Base-by-base conservation (phyloP, 2,329 filamentous ascomycete genomes). In the Pseudonectria foliicola region DNA sequence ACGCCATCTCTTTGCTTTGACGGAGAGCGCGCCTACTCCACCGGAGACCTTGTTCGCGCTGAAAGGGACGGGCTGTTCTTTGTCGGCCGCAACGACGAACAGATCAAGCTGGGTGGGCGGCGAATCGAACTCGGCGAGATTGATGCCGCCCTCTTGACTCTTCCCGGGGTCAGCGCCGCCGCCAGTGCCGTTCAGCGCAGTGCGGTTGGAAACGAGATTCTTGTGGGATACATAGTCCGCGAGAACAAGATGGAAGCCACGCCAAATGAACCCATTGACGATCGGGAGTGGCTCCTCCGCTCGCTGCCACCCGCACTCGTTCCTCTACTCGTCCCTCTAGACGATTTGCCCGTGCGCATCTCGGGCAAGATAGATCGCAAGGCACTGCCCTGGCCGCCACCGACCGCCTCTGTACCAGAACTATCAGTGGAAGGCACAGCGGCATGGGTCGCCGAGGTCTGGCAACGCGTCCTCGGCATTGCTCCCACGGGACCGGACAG, bases 51-150 rank as follows among this genome's bases (percentile, higher is more conserved):
- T 18, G 49, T 53, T 3, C 39, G 45, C 14, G 46, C 48, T 15
- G 46, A 49, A 15, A 37, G 14, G 7, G 33, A 46, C 3, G 50
- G 50, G 6, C 38, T 43, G 10, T 25, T 50, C 15, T 52, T 48
- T 15, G 31, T 52, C 11, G 50, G 53, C 15, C 49, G 52, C 6
- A 50, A 50, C 24, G 51, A 56, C 29, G 33, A 46, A n/a, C 50
- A 55, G 31, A 48, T 54, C 35, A 56, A 56, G 39, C 42, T 56
- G 14, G 48, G 47, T 4, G 52, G 54, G 1, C 48, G 53, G 4
- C 45, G 53, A 16, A 35, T 53, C 13, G 54, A 55, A 35, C 46
- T 52, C 1, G 52, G 45, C 15, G 53, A 56, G 27, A 43, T 56
- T 28, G 48, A 55, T 26, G 38, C 43, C 13, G 44, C 40, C 10